phyloP scores from a whole-genome alignment of 257 asterid species.

The Cynanchum wilfordii region DNA sequence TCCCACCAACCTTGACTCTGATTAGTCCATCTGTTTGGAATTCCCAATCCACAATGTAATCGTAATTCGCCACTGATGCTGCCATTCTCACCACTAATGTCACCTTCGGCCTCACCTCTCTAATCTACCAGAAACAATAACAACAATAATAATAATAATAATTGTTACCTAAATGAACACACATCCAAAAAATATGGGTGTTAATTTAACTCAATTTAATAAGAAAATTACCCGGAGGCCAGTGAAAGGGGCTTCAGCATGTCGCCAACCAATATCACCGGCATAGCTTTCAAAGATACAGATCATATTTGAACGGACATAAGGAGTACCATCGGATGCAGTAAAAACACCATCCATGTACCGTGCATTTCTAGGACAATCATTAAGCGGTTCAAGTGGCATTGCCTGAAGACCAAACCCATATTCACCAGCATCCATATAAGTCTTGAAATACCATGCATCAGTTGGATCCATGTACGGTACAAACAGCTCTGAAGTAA shows the following conservation, averaged over 20 bases:
- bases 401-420: constrained; percentile 95
- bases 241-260: constrained; percentile 80
- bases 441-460: constrained; percentile 95
- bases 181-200: neutral
- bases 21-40: constrained; percentile 91
- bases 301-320: constrained; percentile 69
- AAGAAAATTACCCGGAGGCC: constrained; percentile 55
- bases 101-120: constrained; percentile 95
- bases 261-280: constrained; percentile 94
- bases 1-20: constrained; percentile 51
- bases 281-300: constrained; percentile 86
- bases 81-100: constrained; percentile 93
- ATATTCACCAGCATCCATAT: constrained; percentile 97
- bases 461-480: constrained; percentile 96
- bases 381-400: constrained; percentile 88
- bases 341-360: constrained; percentile 87
- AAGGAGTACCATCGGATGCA: constrained; percentile 90
- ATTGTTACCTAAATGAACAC: too few species aligned
- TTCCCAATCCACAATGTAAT: constrained; percentile 93
- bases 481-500: constrained; percentile 74
- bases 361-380: constrained; percentile 84
- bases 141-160: neutral
- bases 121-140: constrained; percentile 62
- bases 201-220: neutral
- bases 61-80: constrained; percentile 93